Base-by-base conservation (phyloP, 1,284 basidiomycete genomes). In the Anthracocystis panici-leucophaei region DNA sequence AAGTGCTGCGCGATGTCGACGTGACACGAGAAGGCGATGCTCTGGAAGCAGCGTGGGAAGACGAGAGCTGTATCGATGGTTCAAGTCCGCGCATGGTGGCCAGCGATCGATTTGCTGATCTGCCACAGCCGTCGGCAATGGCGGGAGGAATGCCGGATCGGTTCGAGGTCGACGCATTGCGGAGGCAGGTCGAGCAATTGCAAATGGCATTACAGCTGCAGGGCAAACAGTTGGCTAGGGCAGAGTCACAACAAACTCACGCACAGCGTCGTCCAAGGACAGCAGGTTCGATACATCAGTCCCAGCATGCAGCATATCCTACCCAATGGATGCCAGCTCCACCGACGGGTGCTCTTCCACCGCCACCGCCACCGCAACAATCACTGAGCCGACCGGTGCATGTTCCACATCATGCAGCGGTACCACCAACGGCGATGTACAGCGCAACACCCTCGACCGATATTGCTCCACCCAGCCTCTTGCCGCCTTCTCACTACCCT, bases 131-230 rank as follows among this genome's bases (percentile, higher is more conserved):
- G 3, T 40, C 49, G 8, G 35, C 42, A 6, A 9, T 12, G 23
- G 38, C 14, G 6, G 21, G 4, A 10, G 25, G 9, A 9, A 27
- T 46, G 35, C 41, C 63, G 21, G 59, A 62, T 12, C 29, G 57
- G 3, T 75, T 63, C 7, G 75, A 77, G 27, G 66, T 77, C 1
- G 58, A 69, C 11, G 75, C 66, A 0, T 42, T 77, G 10, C 45
- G 63, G 4, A 48, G 62, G 11, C 65, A 77, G 52, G 75, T 77
- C 4, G 64, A 74, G 48, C 70, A 75, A 55, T 41, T 77, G 42
- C 71, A 66, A n/a, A 61, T 74, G 59, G 75, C 75, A 4, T 48
- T 77, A 12, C 56, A 58, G 23, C 45, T 65, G 7, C 65, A 69
- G 18, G 46, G 56, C 23, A 49, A 63, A 21, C 73, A 71, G 27